phyloP scores from a whole-genome alignment of 1,284 basidiomycete genomes.

The Trichosporon coremiiforme region DNA sequence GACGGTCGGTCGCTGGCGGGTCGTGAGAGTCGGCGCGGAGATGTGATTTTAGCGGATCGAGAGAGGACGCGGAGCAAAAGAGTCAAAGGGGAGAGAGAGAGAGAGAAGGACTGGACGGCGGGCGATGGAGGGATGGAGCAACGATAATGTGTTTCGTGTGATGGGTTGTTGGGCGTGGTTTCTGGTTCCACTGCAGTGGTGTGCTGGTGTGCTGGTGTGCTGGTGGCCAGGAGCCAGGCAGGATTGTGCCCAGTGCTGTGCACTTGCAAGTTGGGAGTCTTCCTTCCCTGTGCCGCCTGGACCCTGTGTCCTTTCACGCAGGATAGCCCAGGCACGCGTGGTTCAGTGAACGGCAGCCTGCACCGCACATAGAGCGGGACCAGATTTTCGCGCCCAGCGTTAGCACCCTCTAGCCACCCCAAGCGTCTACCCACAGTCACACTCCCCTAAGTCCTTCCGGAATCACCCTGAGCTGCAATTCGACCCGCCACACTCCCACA shows the following conservation, averaged over 20 bases:
- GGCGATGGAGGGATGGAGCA: not conserved
- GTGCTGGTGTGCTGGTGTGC: too few species aligned
- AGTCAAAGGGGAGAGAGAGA: not conserved
- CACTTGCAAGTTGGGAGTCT: not conserved
- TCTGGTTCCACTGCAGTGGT: too few species aligned
- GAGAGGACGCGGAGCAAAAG: not conserved
- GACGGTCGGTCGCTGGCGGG: too few species aligned
- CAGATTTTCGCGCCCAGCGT: conserved; percentile 1
- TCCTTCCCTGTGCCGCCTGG: conserved; percentile 6
- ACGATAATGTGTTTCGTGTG: not conserved
- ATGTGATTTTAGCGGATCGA: not conserved
- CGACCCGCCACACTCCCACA: conserved; percentile 10
- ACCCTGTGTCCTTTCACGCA: not conserved
- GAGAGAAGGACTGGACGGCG: not conserved
- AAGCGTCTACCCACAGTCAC: too few species aligned
- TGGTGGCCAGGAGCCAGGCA: too few species aligned
- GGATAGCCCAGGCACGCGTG: not conserved
- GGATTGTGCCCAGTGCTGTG: conserved; percentile 12
- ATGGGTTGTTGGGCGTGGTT: not conserved
- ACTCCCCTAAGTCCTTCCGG: not conserved
- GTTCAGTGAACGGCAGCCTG: too few species aligned
- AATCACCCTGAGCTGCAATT: not conserved
- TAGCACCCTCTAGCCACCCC: too few species aligned
- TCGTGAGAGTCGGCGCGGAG: too few species aligned
- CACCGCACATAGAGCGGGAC: conserved; percentile 14